These are phyloP conservation scores for Schwanniomyces polymorphus DNA, from an alignment of 805 yeast genomes.

Conservation along the genomic window DNA sequence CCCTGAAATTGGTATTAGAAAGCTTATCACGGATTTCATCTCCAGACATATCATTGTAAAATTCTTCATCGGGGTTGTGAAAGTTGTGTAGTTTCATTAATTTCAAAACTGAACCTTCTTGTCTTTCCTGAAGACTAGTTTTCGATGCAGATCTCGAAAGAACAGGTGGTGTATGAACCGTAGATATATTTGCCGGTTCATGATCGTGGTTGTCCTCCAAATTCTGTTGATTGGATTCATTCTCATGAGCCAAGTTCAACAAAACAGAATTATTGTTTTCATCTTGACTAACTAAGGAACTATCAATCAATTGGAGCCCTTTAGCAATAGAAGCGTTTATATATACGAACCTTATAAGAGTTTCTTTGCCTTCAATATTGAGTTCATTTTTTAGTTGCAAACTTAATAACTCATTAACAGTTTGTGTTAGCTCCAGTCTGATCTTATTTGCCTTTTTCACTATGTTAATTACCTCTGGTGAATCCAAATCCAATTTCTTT, in stretches of 20 bases:
- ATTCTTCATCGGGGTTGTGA: constrained; percentile 8
- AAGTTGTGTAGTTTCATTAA: constrained; percentile 27
- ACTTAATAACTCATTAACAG: constrained; percentile 53
- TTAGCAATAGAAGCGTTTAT: constrained; percentile 70
- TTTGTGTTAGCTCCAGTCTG: constrained; percentile 27
- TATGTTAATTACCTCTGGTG: constrained; percentile 30
- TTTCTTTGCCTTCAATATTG: constrained; percentile 71
- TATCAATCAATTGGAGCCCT: constrained; percentile 44
- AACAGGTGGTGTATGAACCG: constrained; percentile 11
- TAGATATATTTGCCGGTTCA: background rate
- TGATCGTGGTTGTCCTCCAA: background rate
- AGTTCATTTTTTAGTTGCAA: constrained; percentile 57
- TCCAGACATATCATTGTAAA: constrained; percentile 25
- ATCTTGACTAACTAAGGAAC: constrained; percentile 23
- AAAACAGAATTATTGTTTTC: constrained; percentile 4
- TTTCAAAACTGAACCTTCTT: constrained; percentile 44
- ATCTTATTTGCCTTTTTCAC: constrained; percentile 25
- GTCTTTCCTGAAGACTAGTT: constrained; percentile 35
- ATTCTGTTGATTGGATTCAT: constrained; percentile 16
- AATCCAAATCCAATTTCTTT: constrained; percentile 29
- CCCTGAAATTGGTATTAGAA: constrained; percentile 28
- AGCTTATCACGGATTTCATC: constrained; percentile 39
- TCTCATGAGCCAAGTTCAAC: constrained; percentile 18
- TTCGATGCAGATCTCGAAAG: constrained; percentile 26
- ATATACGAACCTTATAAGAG: constrained; percentile 64